These are phyloP conservation scores for Colletotrichum sp. DNA, from an alignment of 2,329 filamentous ascomycete genomes.

Conservation along the genomic window DNA sequence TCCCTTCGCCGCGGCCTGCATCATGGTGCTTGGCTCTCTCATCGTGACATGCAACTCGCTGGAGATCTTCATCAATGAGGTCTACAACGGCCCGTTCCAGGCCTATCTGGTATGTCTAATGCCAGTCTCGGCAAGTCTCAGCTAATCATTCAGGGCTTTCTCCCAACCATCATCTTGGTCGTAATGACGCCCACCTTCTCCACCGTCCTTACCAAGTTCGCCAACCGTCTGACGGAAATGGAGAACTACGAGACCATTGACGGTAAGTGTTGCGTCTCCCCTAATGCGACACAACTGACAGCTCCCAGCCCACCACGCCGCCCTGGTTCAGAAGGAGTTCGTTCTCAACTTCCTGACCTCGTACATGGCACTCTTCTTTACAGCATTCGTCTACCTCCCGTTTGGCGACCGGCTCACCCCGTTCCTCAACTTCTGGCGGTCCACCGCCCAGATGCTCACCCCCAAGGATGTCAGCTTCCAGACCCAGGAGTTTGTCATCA, in stretches of 20 bases:
- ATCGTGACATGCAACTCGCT: slow-evolving; percentile 89
- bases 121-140: slow-evolving; percentile 6
- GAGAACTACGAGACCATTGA: slow-evolving; percentile 95
- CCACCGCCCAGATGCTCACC: slow-evolving; percentile 76
- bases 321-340: slow-evolving; percentile 91
- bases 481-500: slow-evolving; percentile 75
- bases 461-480: slow-evolving; percentile 75
- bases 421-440: slow-evolving; percentile 81
- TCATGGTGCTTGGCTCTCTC: slow-evolving; percentile 75
- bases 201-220: slow-evolving; percentile 75
- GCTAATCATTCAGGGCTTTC: slow-evolving; percentile 65
- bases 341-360: slow-evolving; percentile 97
- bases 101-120: slow-evolving; percentile 70
- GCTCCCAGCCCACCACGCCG: slow-evolving; percentile 72
- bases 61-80: slow-evolving; percentile 94
- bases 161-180: slow-evolving; percentile 89
- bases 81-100: slow-evolving; percentile 90
- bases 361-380: slow-evolving; percentile 90
- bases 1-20: slow-evolving; percentile 81
- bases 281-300: slow-evolving; percentile 12
- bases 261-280: slow-evolving; percentile 37
- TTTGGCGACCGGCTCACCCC: slow-evolving; percentile 86
- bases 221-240: slow-evolving; percentile 76
- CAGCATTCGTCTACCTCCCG: slow-evolving; percentile 92
- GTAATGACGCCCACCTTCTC: slow-evolving; percentile 80